Base-by-base conservation (phyloP, 2,329 filamentous ascomycete species). In the Pleoardoris graminearum region DNA sequence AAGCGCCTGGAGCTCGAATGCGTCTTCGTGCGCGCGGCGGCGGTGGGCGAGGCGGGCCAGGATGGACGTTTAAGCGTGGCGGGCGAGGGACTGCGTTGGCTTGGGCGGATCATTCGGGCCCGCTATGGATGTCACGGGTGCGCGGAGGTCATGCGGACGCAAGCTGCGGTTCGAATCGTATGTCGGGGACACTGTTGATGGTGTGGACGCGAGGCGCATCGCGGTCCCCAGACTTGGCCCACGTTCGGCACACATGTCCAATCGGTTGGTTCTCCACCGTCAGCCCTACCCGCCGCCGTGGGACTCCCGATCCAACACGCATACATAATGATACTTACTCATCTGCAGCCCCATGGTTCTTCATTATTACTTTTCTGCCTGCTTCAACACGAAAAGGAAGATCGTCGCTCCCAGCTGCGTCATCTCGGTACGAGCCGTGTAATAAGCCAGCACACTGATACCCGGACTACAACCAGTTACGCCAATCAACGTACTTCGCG, bases 1-100 rank as follows among this genome's bases (percentile, higher is more conserved):
- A 45, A 71, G 60, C 58, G 63, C 57, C 35, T 71, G 64, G 50
- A 71, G 70, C 66, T 72, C 70, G 46, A 71, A 62, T 46, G 58
- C 56, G 48, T 66, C 54, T 39, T 57, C 52, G 54, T 43, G 48
- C 57, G 48, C 54, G 50, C 61, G 53, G 50, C 58, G 62, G 52
- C 48, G 55, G 22, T 58, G 45, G 46, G 58, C 52, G 54, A 58
- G 51, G 55, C 48, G 44, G 61, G 64, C 68, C 67, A 71, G 63
- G 61, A 50, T 69, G 59, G 57, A 38, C 19, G 54, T 39, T 22
- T 23, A 38, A n/a, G 44, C 47, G 54, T 55, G 44, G 55, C 23
- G 33, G 29, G 33, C 21, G 43, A 27, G 36, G 35, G 17, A 39
- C 19, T 25, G 32, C 19, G 33, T 19, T 22, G 1, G 27, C 35